Evolutionary conservation across 306 rosid genomes (phyloP).

Genomic region (Prosopis cineraria): DNA sequence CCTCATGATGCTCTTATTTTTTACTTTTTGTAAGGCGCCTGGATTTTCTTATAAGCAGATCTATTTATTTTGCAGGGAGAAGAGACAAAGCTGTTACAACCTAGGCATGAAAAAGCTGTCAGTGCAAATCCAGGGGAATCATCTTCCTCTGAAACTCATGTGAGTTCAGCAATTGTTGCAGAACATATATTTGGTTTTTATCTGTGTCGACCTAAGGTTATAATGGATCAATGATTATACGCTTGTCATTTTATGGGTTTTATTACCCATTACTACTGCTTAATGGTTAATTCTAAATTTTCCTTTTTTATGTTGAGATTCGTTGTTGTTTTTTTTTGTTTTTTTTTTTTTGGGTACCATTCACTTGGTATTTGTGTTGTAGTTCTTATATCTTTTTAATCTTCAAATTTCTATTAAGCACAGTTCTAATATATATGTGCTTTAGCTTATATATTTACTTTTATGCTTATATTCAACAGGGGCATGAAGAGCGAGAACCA

Average conservation of each 20-base stretch:
- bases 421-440: constrained; percentile 1
- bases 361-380: background rate
- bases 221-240: constrained; percentile 3
- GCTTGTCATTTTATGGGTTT: constrained; percentile 1
- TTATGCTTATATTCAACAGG: constrained; percentile 47
- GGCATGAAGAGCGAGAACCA: constrained; percentile 45
- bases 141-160: constrained; percentile 49
- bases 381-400: background rate
- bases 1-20: background rate
- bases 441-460: constrained; percentile 2
- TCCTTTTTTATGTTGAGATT: constrained; percentile 22
- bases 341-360: no score
- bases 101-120: constrained; percentile 41
- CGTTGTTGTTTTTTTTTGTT: background rate
- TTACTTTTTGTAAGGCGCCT: background rate
- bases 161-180: constrained; percentile 28
- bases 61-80: constrained; percentile 46
- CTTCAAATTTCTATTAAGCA: constrained; percentile 8
- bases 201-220: constrained; percentile 13
- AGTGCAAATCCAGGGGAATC: constrained; percentile 45
- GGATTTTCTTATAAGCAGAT: background rate
- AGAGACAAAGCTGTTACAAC: constrained; percentile 37
- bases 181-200: constrained; percentile 22
- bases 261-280: background rate
- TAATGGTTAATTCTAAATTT: constrained; percentile 3